Evolutionary conservation across 2,329 filamentous ascomycete species (phyloP).

Genomic region (Cercospora beticola): DNA sequence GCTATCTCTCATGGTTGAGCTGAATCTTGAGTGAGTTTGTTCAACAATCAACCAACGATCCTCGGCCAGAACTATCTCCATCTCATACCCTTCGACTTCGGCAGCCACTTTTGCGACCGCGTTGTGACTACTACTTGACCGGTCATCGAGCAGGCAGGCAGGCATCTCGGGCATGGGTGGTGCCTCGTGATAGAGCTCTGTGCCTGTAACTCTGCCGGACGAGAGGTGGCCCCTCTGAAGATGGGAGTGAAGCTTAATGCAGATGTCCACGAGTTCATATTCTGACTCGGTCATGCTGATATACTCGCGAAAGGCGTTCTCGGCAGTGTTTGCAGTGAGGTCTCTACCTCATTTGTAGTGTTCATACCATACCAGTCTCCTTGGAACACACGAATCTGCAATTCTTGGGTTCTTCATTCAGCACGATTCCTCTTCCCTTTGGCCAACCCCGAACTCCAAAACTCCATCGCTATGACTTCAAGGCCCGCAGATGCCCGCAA

Average conservation of each 20-base stretch:
- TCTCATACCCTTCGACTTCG: neutral
- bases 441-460: conserved; percentile 12
- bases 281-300: neutral
- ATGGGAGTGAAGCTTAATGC: neutral
- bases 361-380: neutral
- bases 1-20: neutral
- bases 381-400: neutral
- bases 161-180: neutral
- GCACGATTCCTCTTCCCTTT: neutral
- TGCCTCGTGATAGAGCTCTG: neutral
- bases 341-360: neutral
- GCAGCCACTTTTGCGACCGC: neutral
- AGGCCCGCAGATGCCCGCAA: neutral
- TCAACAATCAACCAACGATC: neutral
- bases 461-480: conserved; percentile 19
- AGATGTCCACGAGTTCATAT: neutral
- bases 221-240: neutral
- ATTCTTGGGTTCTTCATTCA: neutral
- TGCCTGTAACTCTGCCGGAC: neutral
- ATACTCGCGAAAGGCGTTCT: neutral
- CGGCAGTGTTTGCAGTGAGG: neutral
- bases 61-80: neutral
- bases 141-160: neutral
- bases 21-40: neutral
- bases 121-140: neutral